Evolutionary conservation across 2,329 filamentous ascomycete genomes (phyloP).

Genomic region (Fusarium anthophilum): DNA sequence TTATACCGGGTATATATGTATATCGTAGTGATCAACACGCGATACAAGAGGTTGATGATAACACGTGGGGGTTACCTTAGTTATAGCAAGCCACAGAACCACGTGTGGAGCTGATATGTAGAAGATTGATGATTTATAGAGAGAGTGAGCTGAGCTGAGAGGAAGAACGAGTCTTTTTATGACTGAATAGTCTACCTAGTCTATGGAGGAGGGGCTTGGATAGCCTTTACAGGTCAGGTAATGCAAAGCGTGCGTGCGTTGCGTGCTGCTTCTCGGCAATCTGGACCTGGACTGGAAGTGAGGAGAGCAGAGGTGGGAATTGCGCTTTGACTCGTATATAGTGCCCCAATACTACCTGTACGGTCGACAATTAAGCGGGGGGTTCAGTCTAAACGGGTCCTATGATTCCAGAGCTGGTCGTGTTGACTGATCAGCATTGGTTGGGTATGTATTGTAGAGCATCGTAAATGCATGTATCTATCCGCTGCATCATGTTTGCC

Average conservation of each 20-base stretch:
- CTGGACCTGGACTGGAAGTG: not conserved
- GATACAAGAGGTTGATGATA: not conserved
- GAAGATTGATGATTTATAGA: not conserved
- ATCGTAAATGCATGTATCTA: slow-evolving; percentile 1
- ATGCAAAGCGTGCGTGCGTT: not conserved
- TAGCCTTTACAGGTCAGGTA: not conserved
- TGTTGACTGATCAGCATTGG: not conserved
- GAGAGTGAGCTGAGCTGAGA: not conserved
- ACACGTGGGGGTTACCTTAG: not conserved
- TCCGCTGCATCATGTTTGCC: not conserved
- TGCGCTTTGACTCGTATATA: slow-evolving; percentile 23
- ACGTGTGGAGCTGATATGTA: not conserved
- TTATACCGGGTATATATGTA: not conserved
- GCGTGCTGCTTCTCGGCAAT: slow-evolving; percentile 18
- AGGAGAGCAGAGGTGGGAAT: not conserved
- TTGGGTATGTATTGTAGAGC: not conserved
- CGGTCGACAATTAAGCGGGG: not conserved
- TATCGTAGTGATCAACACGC: not conserved
- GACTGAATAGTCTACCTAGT: not conserved
- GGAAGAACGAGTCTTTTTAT: not conserved
- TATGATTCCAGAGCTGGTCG: not conserved
- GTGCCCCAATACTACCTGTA: not conserved
- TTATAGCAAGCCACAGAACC: not conserved
- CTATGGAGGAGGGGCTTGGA: not conserved
- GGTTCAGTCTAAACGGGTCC: not conserved